A percentile compares a stretch with the other conserved stretches of the same genome.
Conservation (phyloP, 345 rosid species). For the Populus ilicifolia region DNA sequence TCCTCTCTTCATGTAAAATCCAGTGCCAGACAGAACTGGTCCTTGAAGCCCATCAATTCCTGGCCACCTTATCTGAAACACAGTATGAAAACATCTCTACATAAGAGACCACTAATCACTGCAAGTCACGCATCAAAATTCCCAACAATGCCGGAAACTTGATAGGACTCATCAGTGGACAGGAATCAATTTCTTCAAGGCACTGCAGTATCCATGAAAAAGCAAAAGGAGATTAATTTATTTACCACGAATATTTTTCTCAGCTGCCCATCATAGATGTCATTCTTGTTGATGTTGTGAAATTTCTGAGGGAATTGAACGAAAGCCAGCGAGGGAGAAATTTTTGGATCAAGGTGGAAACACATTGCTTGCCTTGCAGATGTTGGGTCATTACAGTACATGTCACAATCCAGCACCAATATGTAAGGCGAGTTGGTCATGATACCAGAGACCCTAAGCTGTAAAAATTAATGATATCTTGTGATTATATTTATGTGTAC, state of each 20-base stretch:
- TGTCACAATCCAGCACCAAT: constrained; percentile 47
- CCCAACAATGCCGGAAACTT: neutral
- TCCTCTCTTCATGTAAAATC: constrained; percentile 44
- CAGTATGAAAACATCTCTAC: neutral
- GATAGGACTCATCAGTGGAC: neutral
- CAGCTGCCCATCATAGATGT: constrained; percentile 42
- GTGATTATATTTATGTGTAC: neutral
- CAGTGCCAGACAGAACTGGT: constrained; percentile 36
- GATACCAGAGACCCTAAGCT: constrained; percentile 52
- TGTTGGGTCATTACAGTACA: constrained; percentile 44
- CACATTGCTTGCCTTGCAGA: constrained; percentile 50
- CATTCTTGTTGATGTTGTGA: constrained; percentile 26
- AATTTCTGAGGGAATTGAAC: constrained; percentile 49
- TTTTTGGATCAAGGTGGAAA: constrained; percentile 33
- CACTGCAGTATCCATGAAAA: neutral
- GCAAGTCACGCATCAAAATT: neutral
- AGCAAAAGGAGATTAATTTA: neutral
- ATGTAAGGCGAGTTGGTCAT: constrained; percentile 45
- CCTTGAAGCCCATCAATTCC: constrained; percentile 32
- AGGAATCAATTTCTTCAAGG: neutral
- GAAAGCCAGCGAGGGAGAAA: constrained; percentile 29
- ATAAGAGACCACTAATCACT: neutral
- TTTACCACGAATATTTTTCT: constrained; percentile 14
- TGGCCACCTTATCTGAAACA: constrained; percentile 11
- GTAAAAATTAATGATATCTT: neutral